Base-by-base conservation (phyloP, 441 rosid genomes). In the Croton setiger region DNA sequence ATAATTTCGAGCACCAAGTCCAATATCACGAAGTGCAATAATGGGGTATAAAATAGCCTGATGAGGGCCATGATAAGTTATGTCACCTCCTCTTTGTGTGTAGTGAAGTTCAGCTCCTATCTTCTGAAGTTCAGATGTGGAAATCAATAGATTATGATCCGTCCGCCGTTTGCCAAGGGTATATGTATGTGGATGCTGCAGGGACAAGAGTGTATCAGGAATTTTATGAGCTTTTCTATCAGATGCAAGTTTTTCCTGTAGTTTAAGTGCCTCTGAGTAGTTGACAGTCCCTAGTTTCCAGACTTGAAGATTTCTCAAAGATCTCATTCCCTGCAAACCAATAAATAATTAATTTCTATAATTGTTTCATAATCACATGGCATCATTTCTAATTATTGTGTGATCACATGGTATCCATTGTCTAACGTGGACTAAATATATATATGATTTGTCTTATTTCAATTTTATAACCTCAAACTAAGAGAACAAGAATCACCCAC, bases 21-120 rank as follows among this genome's bases (percentile, higher is more conserved):
- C 86, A 27, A 84, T 72, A 72, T 80, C 88, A 23, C 97, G 82
- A 54, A 95, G 91, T 53, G 93, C 84, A 66, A 95, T 63, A 54
- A 95, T 83, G 33, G 98, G 99, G 55, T 92, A 95, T 39, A 92
- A 62, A 72, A 92, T 72, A 47, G 98, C 91, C 78, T 90, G 98
- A 75, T 60, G 87, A 17, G 97, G 99, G 68, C 97, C 98, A 61
- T 90, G 98, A 80, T 83, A 92, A 33, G 99, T 92, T 66, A 95
- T 87, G 60, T 90, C 97, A 49, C 99, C 98, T 71, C 98, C 98
- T 84, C 97, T 85, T 75, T 87, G 89, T 4, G 98, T 90, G 71
- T 88, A 87, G 66, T 90, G 89, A 76, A 92, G 98, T 69, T 88
- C 86, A 54, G 95, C 96, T 75, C 97, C 96, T 27, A 89, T 68